Evolutionary conservation across 257 asterid genomes (phyloP).

Genomic region (Rehmannia glutinosa): DNA sequence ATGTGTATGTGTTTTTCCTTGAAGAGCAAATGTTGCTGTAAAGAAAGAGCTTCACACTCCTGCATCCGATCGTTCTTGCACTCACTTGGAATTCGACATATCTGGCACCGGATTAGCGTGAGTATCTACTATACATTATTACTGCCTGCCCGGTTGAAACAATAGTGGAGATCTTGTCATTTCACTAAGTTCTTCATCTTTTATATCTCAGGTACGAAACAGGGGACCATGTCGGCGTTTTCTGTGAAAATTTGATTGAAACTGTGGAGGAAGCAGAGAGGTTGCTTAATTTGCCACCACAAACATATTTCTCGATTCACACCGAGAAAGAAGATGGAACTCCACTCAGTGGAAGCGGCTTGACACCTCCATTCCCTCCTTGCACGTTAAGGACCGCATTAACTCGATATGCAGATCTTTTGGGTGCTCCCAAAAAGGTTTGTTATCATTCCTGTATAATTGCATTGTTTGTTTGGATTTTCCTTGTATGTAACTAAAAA

Average conservation of each 20-base stretch:
- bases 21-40: conserved; percentile 74
- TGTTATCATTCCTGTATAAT: background rate
- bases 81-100: conserved; percentile 95
- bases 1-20: conserved; percentile 11
- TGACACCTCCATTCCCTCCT: conserved; percentile 89
- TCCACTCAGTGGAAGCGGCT: conserved; percentile 54
- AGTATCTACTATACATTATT: conserved; percentile 21
- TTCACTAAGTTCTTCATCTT: conserved; percentile 11
- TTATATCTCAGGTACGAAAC: conserved; percentile 70
- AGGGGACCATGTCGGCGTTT: conserved; percentile 98
- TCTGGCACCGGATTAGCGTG: conserved; percentile 85
- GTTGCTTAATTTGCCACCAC: conserved; percentile 63
- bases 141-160: background rate
- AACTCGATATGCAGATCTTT: conserved; percentile 79
- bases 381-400: conserved; percentile 90
- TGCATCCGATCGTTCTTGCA: conserved; percentile 94
- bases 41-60: conserved; percentile 93
- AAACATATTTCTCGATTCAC: conserved; percentile 80
- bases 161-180: background rate
- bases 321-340: conserved; percentile 83
- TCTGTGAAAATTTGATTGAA: conserved; percentile 79
- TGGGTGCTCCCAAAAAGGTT: conserved; percentile 91
- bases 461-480: background rate
- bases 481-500: background rate
- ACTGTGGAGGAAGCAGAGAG: conserved; percentile 90